Conservation (phyloP, 1,139 yeast species). For the Yamadazyma sp. region DNA sequence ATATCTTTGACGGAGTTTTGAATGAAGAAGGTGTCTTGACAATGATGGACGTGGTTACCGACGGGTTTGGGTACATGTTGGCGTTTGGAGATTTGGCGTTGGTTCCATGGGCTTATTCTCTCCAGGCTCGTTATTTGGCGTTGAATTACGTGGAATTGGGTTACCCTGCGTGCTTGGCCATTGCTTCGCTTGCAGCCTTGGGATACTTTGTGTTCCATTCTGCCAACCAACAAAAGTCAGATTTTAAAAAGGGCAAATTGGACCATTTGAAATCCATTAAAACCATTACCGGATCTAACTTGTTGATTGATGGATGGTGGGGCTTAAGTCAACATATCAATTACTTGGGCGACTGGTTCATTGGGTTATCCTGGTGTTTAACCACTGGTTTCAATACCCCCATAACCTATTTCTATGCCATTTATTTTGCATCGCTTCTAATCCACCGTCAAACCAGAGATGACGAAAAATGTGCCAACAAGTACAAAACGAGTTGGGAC, state of each 20-base stretch:
- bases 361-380: slow-evolving; percentile 90
- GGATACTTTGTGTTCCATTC: slow-evolving; percentile 86
- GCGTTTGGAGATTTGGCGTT: slow-evolving; percentile 91
- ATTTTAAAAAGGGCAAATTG: slow-evolving; percentile 77
- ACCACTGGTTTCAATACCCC: slow-evolving; percentile 84
- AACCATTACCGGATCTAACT: slow-evolving; percentile 75
- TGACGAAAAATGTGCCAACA: slow-evolving; percentile 83
- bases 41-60: slow-evolving; percentile 95
- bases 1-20: slow-evolving; percentile 86
- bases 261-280: slow-evolving; percentile 61
- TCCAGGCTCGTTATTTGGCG: slow-evolving; percentile 75
- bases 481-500: slow-evolving; percentile 85
- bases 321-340: slow-evolving; percentile 87
- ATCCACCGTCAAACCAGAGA: slow-evolving; percentile 90
- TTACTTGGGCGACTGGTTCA: slow-evolving; percentile 93
- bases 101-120: slow-evolving; percentile 90
- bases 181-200: slow-evolving; percentile 42
- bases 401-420: slow-evolving; percentile 81
- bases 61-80: slow-evolving; percentile 96
- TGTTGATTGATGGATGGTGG: slow-evolving; percentile 96
- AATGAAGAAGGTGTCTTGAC: slow-evolving; percentile 87
- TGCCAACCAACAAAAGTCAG: slow-evolving; percentile 81
- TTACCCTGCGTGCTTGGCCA: slow-evolving; percentile 26
- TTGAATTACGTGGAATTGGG: slow-evolving; percentile 62
- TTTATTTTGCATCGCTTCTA: slow-evolving; percentile 78